Base-by-base conservation (phyloP, 148 eudicot species). In the Vaccinium myrtillus region DNA sequence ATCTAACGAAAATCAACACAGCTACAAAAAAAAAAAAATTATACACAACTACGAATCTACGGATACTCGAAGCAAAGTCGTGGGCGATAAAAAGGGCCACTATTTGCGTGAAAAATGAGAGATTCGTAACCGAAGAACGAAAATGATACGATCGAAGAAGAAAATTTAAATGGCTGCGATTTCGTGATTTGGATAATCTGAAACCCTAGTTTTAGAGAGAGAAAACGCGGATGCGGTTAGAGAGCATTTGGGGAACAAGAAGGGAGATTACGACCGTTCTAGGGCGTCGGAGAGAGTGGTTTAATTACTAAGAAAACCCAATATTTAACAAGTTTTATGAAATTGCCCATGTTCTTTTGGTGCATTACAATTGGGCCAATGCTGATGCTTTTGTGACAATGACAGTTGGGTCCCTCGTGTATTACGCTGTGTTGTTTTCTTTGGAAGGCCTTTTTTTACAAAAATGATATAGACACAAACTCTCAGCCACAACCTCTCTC, bases 1-100 rank as follows among this genome's bases (percentile, higher is more conserved):
- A 78, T 27, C 59, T 32, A 78, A 10, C 81, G 32, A 51, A 70
- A 65, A 1, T 69, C 30, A 71, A 53, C 49, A 18, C 46, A 55
- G 13, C 55, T n/a, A 73, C 2, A 4, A 54, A 36, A 19, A 67
- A 36, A 19, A 67, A 54, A 36, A 36, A 36, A 36, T 8, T 81
- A 73, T 54, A 32, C 46, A 74, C 49, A 74, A 55, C 70, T 73
- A 39, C 39, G 61, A 51, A 75, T n/a, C 78, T 82, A 73, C 3
- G 48, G 79, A 74, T 36, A 70, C 32, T 50, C 30, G 49, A 71
- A 71, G 78, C 78, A 82, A 53, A 50, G 3, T 88, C 78, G 49
- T 69, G 84, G 77, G 65, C 25, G 27, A 49, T 14, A 25, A 51
- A 82, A 71, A 71, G 16, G 30, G 65, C 77, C 67, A 71, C 65